These are phyloP conservation scores for Fonsecaea multimorphosa DNA, from an alignment of 2,329 filamentous ascomycete genomes.

Conservation along the genomic window DNA sequence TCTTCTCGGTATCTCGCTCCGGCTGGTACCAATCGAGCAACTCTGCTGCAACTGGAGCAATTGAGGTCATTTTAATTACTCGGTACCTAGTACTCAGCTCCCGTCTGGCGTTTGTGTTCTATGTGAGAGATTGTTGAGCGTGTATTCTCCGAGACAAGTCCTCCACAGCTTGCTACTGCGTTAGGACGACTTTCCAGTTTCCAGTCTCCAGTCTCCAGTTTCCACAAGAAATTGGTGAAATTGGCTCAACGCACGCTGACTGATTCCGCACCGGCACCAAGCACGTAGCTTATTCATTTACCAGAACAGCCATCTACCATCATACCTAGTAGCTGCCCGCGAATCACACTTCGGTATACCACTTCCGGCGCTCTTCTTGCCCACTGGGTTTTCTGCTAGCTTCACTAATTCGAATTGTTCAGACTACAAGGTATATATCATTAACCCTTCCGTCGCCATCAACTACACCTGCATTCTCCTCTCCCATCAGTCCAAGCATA, in stretches of 20 bases:
- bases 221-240: conserved; percentile 20
- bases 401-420: neutral
- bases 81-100: too few species aligned
- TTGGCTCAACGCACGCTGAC: conserved; percentile 25
- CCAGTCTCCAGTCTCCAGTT: too few species aligned
- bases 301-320: conserved; percentile 5
- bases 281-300: conserved; percentile 19
- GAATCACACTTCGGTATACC: conserved; percentile 24
- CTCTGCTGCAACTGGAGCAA: neutral
- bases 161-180: neutral
- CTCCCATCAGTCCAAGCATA: neutral
- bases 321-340: neutral
- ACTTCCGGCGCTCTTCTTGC: conserved; percentile 35
- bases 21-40: neutral
- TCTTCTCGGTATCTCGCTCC: neutral
- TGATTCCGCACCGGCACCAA: conserved; percentile 9
- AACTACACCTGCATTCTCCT: neutral
- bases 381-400: neutral
- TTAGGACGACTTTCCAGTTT: conserved; percentile 9
- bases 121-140: neutral
- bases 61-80: neutral
- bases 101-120: too few species aligned
- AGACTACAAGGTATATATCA: neutral
- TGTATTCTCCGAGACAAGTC: neutral
- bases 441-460: neutral